Evolutionary conservation across 176 grass and related monocot species (phyloP), one percentile per base, ranked within the genome.

Genomic region (Bothriochloa decipiens): DNA sequence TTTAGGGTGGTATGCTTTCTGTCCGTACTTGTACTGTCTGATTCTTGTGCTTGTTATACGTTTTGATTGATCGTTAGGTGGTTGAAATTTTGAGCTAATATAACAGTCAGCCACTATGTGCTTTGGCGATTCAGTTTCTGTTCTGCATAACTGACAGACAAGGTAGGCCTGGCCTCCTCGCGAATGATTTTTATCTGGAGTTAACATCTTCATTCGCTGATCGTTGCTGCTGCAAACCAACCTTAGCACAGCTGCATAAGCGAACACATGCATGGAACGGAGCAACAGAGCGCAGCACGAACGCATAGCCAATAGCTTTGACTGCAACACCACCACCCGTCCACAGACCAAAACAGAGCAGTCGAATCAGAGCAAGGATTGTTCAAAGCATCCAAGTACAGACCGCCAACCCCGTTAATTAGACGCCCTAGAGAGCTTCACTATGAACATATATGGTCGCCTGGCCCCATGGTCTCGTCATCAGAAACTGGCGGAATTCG

Each of bases 401-500:
- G 55, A 58, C 55, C 18, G 7, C 7, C 6, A 55, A 22, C 18
- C 50, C 18, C 16, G 55, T 23, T 58, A 58, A 58, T 58, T 23
- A 61, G 55, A 60, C 27, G 13, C 40, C 49, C 84, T 72, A 39
- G 22, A 46, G 72, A 71, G 11, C 35, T 72, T n/a, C 14, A 0
- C 43, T 87, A 75, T 58, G 16, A 57, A 87, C 78, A 75, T 55
- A 20, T 18, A 18, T 52, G 49, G 49, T 16, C 16, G 49, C 5
- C 27, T 8, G 17, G 17, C 35, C 35, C 68, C 16, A 22, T n/a
- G 39, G 36, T 8, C 6, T 40, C 0, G 4, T 22, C 18, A 83
- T 97, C 80, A 97, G 85, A 97, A 84, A 39, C 23, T 57, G 43
- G 87, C 90, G 1, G 94, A 97, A 81, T 81, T 94, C 39, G 73